phyloP scores from a whole-genome alignment of 441 rosid genomes.

The Viola pubescens region DNA sequence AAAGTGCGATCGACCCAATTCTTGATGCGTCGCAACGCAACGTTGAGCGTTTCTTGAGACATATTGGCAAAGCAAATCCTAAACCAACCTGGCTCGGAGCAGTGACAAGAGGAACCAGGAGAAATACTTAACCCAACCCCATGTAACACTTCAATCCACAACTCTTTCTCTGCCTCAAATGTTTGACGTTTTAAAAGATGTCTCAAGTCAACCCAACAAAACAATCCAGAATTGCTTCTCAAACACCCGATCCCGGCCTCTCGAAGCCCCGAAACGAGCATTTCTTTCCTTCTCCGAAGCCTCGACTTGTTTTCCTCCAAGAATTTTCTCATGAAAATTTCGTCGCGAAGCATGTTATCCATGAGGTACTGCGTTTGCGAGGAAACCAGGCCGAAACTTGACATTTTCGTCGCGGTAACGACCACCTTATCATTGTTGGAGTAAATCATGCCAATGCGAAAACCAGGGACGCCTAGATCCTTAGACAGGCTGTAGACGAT shows the following conservation, averaged over 20 bases:
- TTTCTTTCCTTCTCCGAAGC: constrained; percentile 43
- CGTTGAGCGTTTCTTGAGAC: constrained; percentile 56
- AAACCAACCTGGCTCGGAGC: constrained; percentile 91
- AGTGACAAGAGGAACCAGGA: constrained; percentile 82
- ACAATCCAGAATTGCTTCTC: constrained; percentile 72
- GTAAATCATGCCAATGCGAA: constrained; percentile 83
- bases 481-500: constrained; percentile 79
- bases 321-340: constrained; percentile 52
- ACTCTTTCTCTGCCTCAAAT: constrained; percentile 69
- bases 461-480: constrained; percentile 87
- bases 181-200: constrained; percentile 52
- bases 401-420: constrained; percentile 86
- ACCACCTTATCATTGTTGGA: constrained; percentile 63
- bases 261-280: constrained; percentile 57
- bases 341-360: constrained; percentile 57
- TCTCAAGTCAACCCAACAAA: constrained; percentile 93
- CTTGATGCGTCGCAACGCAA: constrained; percentile 56
- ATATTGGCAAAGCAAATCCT: constrained; percentile 91
- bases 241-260: constrained; percentile 53
- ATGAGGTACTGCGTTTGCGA: constrained; percentile 85
- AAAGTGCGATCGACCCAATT: constrained; percentile 28
- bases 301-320: constrained; percentile 52
- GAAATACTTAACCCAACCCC: constrained; percentile 69
- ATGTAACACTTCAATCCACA: constrained; percentile 68
- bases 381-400: constrained; percentile 87